These are phyloP conservation scores for Rhizopogon vesiculosus DNA, from an alignment of 768 basidiomycete species.

Conservation along the genomic window DNA sequence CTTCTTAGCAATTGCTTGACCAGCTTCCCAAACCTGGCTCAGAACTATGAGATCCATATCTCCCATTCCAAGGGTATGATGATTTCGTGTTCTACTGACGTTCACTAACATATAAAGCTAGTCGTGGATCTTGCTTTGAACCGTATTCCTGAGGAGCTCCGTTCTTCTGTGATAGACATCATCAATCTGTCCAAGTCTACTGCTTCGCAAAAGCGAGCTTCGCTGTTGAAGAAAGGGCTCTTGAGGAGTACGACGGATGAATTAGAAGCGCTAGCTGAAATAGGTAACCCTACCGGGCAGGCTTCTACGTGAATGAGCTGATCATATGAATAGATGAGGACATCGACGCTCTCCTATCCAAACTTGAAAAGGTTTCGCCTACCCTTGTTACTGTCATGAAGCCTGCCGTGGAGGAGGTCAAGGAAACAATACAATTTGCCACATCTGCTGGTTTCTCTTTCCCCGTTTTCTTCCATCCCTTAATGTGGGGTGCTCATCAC, in stretches of 20 bases:
- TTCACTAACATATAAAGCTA: conserved; percentile 24
- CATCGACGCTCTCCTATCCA: conserved; percentile 48
- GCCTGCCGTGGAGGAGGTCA: conserved; percentile 56
- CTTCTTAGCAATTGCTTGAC: conserved; percentile 64
- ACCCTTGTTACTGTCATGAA: conserved; percentile 43
- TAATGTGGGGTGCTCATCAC: conserved; percentile 68
- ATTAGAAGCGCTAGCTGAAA: conserved; percentile 63
- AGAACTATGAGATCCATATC: conserved; percentile 70
- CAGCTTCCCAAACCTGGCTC: conserved; percentile 63
- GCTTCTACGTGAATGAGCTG: not conserved
- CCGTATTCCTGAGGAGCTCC: conserved; percentile 54
- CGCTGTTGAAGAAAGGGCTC: conserved; percentile 66
- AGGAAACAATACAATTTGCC: conserved; percentile 56
- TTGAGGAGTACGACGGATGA: conserved; percentile 66
- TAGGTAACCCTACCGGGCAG: conserved; percentile 34
- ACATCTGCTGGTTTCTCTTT: conserved; percentile 56
- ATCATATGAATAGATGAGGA: conserved; percentile 47
- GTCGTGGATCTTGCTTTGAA: conserved; percentile 64
- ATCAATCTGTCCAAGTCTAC: conserved; percentile 63
- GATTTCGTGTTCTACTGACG: not conserved
- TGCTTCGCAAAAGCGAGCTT: conserved; percentile 61
- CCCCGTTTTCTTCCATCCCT: conserved; percentile 63
- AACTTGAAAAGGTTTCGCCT: conserved; percentile 59
- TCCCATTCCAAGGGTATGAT: conserved; percentile 72
- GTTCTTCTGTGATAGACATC: conserved; percentile 56